phyloP scores from a whole-genome alignment of 257 asterid genomes.

The Lantana camara region DNA sequence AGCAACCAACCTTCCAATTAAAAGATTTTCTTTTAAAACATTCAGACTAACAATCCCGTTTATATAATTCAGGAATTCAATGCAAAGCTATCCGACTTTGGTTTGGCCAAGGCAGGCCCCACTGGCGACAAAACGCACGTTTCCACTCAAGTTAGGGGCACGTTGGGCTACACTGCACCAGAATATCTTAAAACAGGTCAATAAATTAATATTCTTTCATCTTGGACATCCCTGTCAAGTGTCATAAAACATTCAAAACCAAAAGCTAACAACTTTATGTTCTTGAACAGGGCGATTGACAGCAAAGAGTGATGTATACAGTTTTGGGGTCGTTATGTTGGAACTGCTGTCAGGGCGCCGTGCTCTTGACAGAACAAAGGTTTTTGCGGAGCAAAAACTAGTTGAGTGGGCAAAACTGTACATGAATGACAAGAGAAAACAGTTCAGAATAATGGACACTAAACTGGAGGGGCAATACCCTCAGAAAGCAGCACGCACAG shows the following conservation, averaged over 20 bases:
- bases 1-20: not conserved
- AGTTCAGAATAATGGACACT: conserved; percentile 77
- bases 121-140: too few relatives aligned
- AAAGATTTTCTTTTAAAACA: not conserved
- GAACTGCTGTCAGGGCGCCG: conserved; percentile 73
- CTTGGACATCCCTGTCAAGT: not conserved
- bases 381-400: conserved; percentile 63
- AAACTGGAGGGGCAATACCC: conserved; percentile 81
- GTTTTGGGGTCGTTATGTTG: conserved; percentile 80
- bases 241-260: too few relatives aligned
- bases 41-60: too few relatives aligned
- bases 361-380: conserved; percentile 64
- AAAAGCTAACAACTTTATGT: not conserved
- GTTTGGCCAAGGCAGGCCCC: too few relatives aligned
- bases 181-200: too few relatives aligned
- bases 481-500: conserved; percentile 67
- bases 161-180: too few relatives aligned
- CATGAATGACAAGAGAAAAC: conserved; percentile 62
- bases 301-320: conserved; percentile 75
- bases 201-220: not conserved
- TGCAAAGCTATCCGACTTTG: too few relatives aligned
- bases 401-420: conserved; percentile 87
- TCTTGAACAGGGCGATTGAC: conserved; percentile 62
- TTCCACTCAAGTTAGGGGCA: too few relatives aligned
- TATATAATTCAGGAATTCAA: too few relatives aligned